Evolutionary conservation across 805 yeast genomes (phyloP).

Genomic region (Spathaspora gorwiae): DNA sequence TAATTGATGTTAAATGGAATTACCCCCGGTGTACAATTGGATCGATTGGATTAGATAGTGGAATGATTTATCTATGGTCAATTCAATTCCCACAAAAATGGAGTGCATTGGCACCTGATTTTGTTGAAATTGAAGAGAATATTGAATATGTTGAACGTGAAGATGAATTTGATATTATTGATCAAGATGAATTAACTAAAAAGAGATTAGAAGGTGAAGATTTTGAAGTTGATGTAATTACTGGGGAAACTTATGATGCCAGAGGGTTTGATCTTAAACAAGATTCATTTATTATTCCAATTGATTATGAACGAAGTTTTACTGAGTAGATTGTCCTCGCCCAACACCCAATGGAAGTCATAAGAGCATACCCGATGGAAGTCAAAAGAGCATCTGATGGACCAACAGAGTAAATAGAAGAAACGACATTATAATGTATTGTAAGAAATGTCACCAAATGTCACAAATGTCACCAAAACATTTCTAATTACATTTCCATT

Average conservation of each 20-base stretch:
- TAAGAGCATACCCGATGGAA: no score
- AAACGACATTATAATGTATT: no score
- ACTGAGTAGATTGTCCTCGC: conserved; percentile 2
- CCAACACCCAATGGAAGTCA: no score
- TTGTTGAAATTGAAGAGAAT: conserved; percentile 90
- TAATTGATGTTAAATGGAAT: conserved; percentile 86
- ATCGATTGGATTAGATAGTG: conserved; percentile 83
- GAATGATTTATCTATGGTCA: conserved; percentile 78
- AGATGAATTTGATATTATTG: conserved; percentile 83
- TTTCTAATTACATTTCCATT: no score
- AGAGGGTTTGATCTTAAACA: conserved; percentile 57
- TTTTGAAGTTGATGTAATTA: conserved; percentile 59
- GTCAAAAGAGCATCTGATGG: no score
- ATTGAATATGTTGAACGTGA: conserved; percentile 83
- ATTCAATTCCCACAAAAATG: conserved; percentile 83
- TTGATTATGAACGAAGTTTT: conserved; percentile 23
- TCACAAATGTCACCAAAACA: no score
- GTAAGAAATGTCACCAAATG: no score
- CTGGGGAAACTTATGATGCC: conserved; percentile 62
- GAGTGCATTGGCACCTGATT: conserved; percentile 96
- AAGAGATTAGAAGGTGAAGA: conserved; percentile 61
- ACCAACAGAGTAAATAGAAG: no score
- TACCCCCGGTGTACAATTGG: conserved; percentile 66
- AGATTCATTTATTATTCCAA: conserved; percentile 60
- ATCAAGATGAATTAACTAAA: conserved; percentile 59